Base-by-base conservation (phyloP, 2,329 filamentous ascomycete genomes). In the Diaporthe australafricana region DNA sequence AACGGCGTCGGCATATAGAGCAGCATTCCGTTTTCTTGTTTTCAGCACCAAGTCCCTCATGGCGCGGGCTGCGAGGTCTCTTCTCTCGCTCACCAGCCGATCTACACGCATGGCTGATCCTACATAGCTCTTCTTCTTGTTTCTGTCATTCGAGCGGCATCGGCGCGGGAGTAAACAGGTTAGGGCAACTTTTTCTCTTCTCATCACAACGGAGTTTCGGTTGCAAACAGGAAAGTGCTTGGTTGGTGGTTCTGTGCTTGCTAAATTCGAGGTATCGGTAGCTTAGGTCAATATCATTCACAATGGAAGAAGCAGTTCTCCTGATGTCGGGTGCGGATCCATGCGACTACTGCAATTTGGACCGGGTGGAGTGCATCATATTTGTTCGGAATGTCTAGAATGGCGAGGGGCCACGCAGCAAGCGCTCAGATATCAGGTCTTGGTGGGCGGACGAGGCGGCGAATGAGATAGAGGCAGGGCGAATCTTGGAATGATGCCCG, bases 1-100 rank as follows among this genome's bases (percentile, higher is more conserved):
- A 56, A 17, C 42, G 67, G 53, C 67, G 67, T 69, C 42, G 60
- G 42, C 60, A 69, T 57, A 60, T 60, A 69, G 67, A 69, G 25
- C 53, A 68, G 67, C 55, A 60, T 69, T 50, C 47, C 35, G 30
- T 50, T 7, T 40, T 60, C 45, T 48, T 35, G 35, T 65, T 20
- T 50, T n/a, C 25, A 25, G 14, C 45, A 25, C 32, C n/a, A 8
- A 48, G n/a, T 25, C 30, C 47, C 42, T 9, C 30, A 27, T 14
- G 42, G 14, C 30, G 45, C 53, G 45, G 45, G 30, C 20, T 42
- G 35, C 66, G 45, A 57, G 40, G 38, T 68, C 20, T 14, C 2
- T 16, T 38, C 22, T 57, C 5, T 14, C 30, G 45, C 30, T 50
- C 20, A 48, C 20, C 53, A 7, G 42, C 32, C 25, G 32, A 25